Percentiles rank a stretch among this genome's conserved stretches.
Conservation (phyloP, 108 stramenopile species). For the Mediolabrus comicus region DNA sequence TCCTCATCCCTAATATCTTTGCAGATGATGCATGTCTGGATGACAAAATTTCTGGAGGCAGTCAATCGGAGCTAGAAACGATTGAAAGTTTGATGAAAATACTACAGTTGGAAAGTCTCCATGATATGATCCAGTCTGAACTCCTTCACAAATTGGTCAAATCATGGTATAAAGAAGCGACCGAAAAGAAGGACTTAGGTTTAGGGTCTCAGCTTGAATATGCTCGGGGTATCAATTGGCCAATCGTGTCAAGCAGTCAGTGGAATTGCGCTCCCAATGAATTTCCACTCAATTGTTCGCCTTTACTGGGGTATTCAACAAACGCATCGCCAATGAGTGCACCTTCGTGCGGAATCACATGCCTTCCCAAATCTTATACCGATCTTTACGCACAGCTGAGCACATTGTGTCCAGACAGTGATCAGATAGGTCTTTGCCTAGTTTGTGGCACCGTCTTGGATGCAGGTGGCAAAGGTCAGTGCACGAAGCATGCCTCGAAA, state of each 20-base stretch:
- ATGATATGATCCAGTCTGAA: constrained; percentile 50
- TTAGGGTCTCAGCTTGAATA: constrained; percentile 8
- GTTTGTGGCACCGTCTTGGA: constrained; percentile 59
- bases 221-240: constrained; percentile 59
- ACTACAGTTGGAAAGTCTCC: constrained; percentile 53
- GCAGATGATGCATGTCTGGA: background rate
- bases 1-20: constrained; percentile 53
- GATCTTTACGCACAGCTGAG: constrained; percentile 83
- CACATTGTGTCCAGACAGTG: constrained; percentile 65
- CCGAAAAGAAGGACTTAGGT: constrained; percentile 11
- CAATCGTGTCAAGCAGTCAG: constrained; percentile 18
- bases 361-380: constrained; percentile 82
- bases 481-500: constrained; percentile 80
- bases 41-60: background rate
- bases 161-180: constrained; percentile 35
- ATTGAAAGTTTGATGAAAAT: constrained; percentile 30
- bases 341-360: constrained; percentile 47
- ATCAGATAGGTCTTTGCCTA: constrained; percentile 83
- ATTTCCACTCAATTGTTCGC: constrained; percentile 13
- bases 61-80: background rate
- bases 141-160: constrained; percentile 42
- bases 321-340: background rate
- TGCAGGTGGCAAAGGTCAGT: constrained; percentile 81
- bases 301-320: constrained; percentile 18
- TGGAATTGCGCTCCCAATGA: background rate